These are phyloP conservation scores for Botrytis tulipae DNA, from an alignment of 2,329 filamentous ascomycete species.

Conservation along the genomic window DNA sequence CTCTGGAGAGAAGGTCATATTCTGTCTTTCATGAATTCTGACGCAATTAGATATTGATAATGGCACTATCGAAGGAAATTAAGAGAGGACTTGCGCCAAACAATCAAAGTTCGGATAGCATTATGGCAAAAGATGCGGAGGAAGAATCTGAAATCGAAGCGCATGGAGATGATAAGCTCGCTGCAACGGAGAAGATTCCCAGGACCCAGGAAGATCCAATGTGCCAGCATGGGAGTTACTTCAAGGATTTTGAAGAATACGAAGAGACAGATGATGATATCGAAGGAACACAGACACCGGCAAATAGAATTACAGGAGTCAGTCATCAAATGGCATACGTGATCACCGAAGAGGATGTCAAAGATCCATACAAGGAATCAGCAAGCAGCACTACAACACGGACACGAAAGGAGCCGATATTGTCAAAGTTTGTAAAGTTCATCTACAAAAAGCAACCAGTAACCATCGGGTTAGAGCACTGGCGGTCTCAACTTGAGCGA, in stretches of 20 bases:
- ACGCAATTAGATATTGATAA: background rate
- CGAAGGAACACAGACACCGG: background rate
- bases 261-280: background rate
- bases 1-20: background rate
- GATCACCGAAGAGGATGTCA: background rate
- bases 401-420: background rate
- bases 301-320: background rate
- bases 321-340: background rate
- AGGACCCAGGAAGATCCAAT: background rate
- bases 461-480: too few species aligned
- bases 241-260: background rate
- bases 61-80: background rate
- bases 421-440: background rate
- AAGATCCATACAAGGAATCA: background rate
- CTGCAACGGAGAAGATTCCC: too few species aligned
- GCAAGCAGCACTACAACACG: background rate
- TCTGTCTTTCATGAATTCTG: background rate
- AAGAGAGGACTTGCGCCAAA: background rate
- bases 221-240: background rate
- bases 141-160: background rate
- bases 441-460: background rate
- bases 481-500: background rate
- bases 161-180: too few species aligned
- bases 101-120: too few species aligned
- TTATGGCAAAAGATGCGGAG: background rate